Evolutionary conservation across 345 rosid genomes (phyloP).

Genomic region (Euclidium syriacum): DNA sequence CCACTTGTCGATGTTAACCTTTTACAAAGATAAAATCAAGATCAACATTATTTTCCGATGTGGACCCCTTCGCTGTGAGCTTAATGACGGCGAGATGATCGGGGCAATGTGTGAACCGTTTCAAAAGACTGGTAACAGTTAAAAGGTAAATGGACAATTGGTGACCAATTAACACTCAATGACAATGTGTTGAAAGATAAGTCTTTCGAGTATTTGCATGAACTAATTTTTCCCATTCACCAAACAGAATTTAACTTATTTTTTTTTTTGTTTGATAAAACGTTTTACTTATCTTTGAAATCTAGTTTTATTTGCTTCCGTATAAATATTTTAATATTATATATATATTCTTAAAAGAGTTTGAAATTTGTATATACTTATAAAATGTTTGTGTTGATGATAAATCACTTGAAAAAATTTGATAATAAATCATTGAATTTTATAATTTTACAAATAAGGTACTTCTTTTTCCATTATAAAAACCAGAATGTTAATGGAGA

Average conservation of each 20-base stretch:
- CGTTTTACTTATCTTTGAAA: too few species aligned
- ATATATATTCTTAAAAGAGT: too few species aligned
- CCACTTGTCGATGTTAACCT: slow-evolving; percentile 5
- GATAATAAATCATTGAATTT: background rate
- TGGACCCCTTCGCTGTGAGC: background rate
- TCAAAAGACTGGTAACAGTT: background rate
- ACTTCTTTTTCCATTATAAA: background rate
- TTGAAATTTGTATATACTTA: too few species aligned
- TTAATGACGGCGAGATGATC: slow-evolving; percentile 19
- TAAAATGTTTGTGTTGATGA: background rate
- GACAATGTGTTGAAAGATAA: too few species aligned
- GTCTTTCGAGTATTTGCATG: too few species aligned
- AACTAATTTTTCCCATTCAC: too few species aligned
- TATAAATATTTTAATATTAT: too few species aligned
- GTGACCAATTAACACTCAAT: too few species aligned
- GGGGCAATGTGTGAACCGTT: slow-evolving; percentile 7
- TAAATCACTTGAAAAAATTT: background rate
- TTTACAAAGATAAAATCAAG: background rate
- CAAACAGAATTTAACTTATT: too few species aligned
- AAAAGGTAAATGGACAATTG: background rate
- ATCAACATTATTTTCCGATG: background rate
- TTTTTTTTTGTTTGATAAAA: too few species aligned
- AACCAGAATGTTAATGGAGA: background rate
- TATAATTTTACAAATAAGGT: background rate
- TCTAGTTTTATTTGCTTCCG: too few species aligned